Conservation (phyloP, 768 basidiomycete species). For the Chalciporus chontae region DNA sequence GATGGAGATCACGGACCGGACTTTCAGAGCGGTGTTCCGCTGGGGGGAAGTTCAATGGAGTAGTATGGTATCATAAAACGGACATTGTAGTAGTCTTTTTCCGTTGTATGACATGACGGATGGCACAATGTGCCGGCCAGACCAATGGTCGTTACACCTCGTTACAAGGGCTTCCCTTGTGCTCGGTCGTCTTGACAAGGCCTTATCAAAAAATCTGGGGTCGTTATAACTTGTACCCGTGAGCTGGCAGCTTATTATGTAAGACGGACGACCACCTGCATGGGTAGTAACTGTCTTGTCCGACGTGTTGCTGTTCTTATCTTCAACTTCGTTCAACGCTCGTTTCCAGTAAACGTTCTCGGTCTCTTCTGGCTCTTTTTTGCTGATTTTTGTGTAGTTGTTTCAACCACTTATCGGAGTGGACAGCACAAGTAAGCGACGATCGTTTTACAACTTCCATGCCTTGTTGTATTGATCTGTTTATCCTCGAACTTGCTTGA, state of each 20-base stretch:
- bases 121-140: too few relatives aligned
- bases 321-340: not conserved
- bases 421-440: constrained; percentile 13
- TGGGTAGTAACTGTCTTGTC: not conserved
- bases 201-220: too few relatives aligned
- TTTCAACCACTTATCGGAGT: not conserved
- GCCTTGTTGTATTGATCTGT: constrained; percentile 32
- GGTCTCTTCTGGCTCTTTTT: not conserved
- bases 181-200: too few relatives aligned
- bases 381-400: not conserved
- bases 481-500: constrained; percentile 25
- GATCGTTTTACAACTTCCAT: not conserved
- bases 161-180: too few relatives aligned
- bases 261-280: constrained; percentile 1
- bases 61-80: too few relatives aligned
- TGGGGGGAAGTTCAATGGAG: too few relatives aligned
- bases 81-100: too few relatives aligned
- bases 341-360: not conserved
- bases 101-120: too few relatives aligned
- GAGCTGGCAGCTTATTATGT: too few relatives aligned
- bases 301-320: not conserved
- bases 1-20: not conserved
- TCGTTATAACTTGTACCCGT: too few relatives aligned
- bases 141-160: too few relatives aligned
- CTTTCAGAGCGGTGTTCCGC: not conserved